Evolutionary conservation across 768 basidiomycete genomes (phyloP).

Genomic region (Lactifluus rugatus): DNA sequence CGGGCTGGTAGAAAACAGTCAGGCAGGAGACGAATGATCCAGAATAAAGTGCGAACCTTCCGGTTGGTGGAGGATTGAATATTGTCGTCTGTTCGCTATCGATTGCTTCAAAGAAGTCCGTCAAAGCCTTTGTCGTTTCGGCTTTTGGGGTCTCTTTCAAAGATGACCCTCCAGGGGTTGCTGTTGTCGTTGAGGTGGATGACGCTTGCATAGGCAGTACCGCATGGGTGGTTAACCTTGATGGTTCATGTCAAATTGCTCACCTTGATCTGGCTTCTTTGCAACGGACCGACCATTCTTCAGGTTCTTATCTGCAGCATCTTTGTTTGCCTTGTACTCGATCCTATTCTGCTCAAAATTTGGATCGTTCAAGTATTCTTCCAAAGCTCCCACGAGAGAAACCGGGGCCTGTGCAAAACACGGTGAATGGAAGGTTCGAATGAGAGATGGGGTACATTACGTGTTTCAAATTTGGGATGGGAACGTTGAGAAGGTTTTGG

Average conservation of each 20-base stretch:
- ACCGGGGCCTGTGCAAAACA: constrained; percentile 64
- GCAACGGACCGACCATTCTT: constrained; percentile 17
- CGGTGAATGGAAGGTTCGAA: background rate
- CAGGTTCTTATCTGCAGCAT: constrained; percentile 40
- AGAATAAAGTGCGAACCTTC: constrained; percentile 34
- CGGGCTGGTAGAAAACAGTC: constrained; percentile 29
- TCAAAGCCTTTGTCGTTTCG: constrained; percentile 39
- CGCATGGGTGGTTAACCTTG: background rate
- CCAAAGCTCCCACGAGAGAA: constrained; percentile 83
- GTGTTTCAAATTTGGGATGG: constrained; percentile 90
- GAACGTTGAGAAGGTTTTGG: constrained; percentile 86
- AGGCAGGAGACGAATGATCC: background rate
- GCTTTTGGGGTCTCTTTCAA: constrained; percentile 25
- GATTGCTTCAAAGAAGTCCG: constrained; percentile 87
- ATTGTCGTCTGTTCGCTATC: constrained; percentile 70
- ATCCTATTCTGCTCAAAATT: constrained; percentile 93
- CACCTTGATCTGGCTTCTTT: constrained; percentile 27
- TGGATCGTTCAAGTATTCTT: constrained; percentile 94
- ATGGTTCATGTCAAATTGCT: constrained; percentile 7
- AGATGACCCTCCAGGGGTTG: constrained; percentile 24
- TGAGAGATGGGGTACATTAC: constrained; percentile 31
- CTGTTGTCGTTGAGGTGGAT: constrained; percentile 23
- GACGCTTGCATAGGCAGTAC: constrained; percentile 15
- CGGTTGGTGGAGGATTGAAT: constrained; percentile 55
- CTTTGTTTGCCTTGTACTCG: constrained; percentile 83